Base-by-base conservation (phyloP, 768 basidiomycete genomes). In the Mycena kentingensis region DNA sequence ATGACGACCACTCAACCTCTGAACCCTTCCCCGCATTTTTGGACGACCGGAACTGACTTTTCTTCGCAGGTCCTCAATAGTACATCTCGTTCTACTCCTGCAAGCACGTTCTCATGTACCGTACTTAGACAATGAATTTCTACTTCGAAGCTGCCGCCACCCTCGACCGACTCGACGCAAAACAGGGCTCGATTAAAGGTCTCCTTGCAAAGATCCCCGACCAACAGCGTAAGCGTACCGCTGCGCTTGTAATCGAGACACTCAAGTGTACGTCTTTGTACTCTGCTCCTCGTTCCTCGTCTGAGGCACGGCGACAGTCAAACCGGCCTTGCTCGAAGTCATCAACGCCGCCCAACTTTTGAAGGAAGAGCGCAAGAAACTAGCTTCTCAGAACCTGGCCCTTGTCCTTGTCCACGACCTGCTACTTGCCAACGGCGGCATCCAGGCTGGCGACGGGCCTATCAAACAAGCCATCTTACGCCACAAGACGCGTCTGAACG, bases 331-430 rank as follows among this genome's bases (percentile, higher is more conserved):
- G 52, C 69, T 67, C 22, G 82, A 88, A 51, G 78, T 96, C 47
- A 86, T 96, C 49, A 67, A 78, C 3, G 73, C 79, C 4, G 75
- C 89, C 7, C 81, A 83, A 31, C 74, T 97, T 19, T 73, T 92
- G 62, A 80, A 80, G 48, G 76, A 87, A 61, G 95, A 96, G 70
- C 81, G 80, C 64, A 89, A 80, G 66, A 75, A 87, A 62, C 76
- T 96, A 49, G 85, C 83, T 1, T 90, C 91, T 1, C 64, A 74
- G 34, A 89, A 85, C 62, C 78, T 98, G 39, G 85, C 88, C 2
- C 77, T 94, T 6, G 85, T 96, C 35, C 85, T 98, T 28, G 84
- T 95, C 1, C 96, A 99, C 60, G 97, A 99, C 70, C 71, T 95
- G 7, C 76, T 99, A 24, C 76, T 97, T 32, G 78, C 89, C 15